Evolutionary conservation across 371 early-diverging fungal genomes (phyloP).

Genomic region (Massospora cicadina): DNA sequence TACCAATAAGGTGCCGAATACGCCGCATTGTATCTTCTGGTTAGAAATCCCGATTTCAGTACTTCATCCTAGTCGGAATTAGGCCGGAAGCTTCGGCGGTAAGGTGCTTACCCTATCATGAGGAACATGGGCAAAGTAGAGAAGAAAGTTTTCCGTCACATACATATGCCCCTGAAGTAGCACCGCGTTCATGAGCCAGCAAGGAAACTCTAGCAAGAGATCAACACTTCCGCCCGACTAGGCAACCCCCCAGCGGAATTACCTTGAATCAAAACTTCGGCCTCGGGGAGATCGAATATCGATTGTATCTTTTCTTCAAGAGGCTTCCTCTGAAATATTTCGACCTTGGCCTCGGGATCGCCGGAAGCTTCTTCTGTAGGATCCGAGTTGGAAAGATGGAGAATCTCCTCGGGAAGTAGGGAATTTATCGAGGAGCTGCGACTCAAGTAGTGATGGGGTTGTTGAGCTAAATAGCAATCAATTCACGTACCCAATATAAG

Average conservation of each 20-base stretch:
- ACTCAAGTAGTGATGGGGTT: neutral
- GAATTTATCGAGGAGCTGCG: conserved; percentile 7
- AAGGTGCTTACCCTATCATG: conserved; percentile 21
- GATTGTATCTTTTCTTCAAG: conserved; percentile 34
- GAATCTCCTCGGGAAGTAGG: conserved; percentile 2
- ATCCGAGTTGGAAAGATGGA: neutral
- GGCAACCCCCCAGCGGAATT: too few species aligned
- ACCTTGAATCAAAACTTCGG: conserved; percentile 35
- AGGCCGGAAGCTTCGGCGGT: neutral
- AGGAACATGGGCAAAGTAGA: conserved; percentile 51
- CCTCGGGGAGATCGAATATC: conserved; percentile 33
- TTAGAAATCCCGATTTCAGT: conserved; percentile 42
- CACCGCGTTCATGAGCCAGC: conserved; percentile 8
- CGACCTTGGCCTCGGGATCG: neutral
- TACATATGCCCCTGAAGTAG: conserved; percentile 48
- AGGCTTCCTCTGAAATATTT: conserved; percentile 16
- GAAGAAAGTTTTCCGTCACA: conserved; percentile 42
- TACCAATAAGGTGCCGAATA: conserved; percentile 43
- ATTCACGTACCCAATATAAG: neutral
- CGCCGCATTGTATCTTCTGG: conserved; percentile 25
- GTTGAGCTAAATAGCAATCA: neutral
- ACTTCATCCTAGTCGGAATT: conserved; percentile 22
- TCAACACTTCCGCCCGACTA: neutral
- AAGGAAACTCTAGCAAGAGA: conserved; percentile 6
- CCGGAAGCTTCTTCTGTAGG: neutral